Evolutionary conservation across 1,284 basidiomycete genomes (phyloP).

Genomic region (Cutaneotrichosporon sp.): DNA sequence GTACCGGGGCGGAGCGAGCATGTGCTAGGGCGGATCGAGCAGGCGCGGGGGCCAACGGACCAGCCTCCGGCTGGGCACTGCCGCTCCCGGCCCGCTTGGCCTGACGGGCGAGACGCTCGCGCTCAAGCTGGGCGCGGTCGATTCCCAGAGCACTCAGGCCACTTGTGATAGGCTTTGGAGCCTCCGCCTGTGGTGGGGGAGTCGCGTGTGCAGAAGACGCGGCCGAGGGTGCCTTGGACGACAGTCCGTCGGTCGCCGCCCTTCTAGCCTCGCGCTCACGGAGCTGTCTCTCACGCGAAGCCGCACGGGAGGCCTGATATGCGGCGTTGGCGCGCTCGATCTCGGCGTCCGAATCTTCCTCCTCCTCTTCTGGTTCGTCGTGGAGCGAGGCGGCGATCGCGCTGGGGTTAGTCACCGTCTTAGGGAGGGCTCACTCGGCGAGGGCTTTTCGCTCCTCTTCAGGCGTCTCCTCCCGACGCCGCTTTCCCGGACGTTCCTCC

Average conservation of each 20-base stretch:
- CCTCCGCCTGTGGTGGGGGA: background rate
- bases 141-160: slow-evolving; percentile 23
- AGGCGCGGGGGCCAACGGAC: background rate
- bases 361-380: background rate
- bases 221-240: slow-evolving; percentile 1
- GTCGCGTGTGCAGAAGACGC: slow-evolving; percentile 5
- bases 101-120: slow-evolving; percentile 45
- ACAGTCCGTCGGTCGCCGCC: background rate
- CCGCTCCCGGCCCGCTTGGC: slow-evolving; percentile 22
- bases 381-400: slow-evolving; percentile 39
- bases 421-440: slow-evolving; percentile 34
- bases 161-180: background rate
- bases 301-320: slow-evolving; percentile 23
- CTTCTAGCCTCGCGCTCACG: slow-evolving; percentile 12
- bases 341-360: slow-evolving; percentile 22
- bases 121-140: slow-evolving; percentile 48
- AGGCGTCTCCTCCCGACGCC: slow-evolving; percentile 37
- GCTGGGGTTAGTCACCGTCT: slow-evolving; percentile 20
- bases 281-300: slow-evolving; percentile 19
- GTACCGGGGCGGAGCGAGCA: too few relatives aligned
- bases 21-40: too few relatives aligned
- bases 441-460: slow-evolving; percentile 45
- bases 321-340: slow-evolving; percentile 25
- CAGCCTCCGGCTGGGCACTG: background rate
- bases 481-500: slow-evolving; percentile 33